phyloP scores from a whole-genome alignment of 306 rosid species.

The Corylus americana region DNA sequence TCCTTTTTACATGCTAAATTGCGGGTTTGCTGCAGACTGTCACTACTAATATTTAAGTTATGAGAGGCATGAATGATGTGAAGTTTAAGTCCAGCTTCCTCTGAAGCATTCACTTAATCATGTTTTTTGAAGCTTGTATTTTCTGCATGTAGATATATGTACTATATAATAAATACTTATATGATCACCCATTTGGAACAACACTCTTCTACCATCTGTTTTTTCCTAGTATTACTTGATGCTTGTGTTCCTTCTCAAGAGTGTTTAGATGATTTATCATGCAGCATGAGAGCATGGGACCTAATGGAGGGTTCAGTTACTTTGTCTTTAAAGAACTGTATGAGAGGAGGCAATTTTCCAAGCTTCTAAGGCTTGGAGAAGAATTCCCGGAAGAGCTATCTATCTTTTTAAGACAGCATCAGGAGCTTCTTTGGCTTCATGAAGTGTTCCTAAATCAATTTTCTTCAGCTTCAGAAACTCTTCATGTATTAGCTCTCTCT shows the following conservation, averaged over 20 bases:
- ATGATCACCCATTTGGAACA: not conserved
- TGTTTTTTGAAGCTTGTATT: not conserved
- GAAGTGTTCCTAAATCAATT: slow-evolving; percentile 85
- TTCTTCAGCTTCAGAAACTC: slow-evolving; percentile 84
- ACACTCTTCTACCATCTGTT: slow-evolving; percentile 10
- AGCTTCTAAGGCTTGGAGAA: slow-evolving; percentile 92
- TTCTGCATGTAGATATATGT: not conserved
- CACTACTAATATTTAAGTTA: not conserved
- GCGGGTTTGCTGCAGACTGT: not conserved
- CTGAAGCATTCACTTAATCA: not conserved
- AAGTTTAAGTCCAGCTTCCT: slow-evolving; percentile 3
- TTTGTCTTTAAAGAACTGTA: slow-evolving; percentile 76
- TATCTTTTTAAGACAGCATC: slow-evolving; percentile 75
- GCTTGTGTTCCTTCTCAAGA: slow-evolving; percentile 18
- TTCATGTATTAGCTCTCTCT: slow-evolving; percentile 77
- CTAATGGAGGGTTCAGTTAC: slow-evolving; percentile 87
- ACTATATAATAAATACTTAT: not conserved
- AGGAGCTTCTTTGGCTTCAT: slow-evolving; percentile 94
- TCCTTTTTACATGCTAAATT: slow-evolving; percentile 13
- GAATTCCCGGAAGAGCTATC: slow-evolving; percentile 87
- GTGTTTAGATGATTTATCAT: slow-evolving; percentile 35
- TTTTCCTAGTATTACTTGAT: slow-evolving; percentile 16
- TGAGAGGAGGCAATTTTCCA: slow-evolving; percentile 67
- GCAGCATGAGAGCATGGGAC: slow-evolving; percentile 95
- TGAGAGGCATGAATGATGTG: not conserved